Base-by-base conservation (phyloP, 2,329 filamentous ascomycete species). In the Bimuria novae-zelandiae region DNA sequence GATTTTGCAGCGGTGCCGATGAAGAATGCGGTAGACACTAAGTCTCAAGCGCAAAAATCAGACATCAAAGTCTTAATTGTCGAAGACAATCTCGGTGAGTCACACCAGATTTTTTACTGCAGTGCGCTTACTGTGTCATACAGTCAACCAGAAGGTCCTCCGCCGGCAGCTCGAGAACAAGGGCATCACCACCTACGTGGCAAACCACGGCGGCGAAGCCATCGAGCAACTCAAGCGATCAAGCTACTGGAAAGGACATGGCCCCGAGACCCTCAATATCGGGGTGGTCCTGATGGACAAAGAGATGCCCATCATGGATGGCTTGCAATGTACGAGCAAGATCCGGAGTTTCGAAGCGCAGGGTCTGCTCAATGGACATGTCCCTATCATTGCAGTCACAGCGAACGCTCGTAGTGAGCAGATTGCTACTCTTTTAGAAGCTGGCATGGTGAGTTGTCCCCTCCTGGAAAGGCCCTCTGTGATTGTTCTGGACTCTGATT, bases 161-260 rank as follows among this genome's bases (percentile, higher is more conserved):
- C 74, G 77, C 52, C 79, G 79, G 46, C 79, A 81, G 54, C 77
- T 81, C 22, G 72, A 75, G 49, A 80, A 80, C 52, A 67, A 76
- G 3, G 78, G 78, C 45, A 78, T 77, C 43, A 67, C 72, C 33
- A 77, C 78, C 12, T 69, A 74, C 43, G 74, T 80, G 1, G 78
- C 77, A 11, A 80, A 80, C 54, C 79, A 80, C 57, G 77, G 79
- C 49, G 79, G 77, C 22, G 78, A 81, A 62, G 76, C 76, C 5
- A 69, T 80, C 3, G 77, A 79, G 23, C 64, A 68, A 12, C 68
- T 81, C 12, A 75, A 72, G 51, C 65, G 73, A 36, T 77, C 75
- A 1, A 74, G 69, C 1, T 80, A 76, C 57, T 79, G 75, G 71
- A 64, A 68, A 21, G 68, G 66, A 12, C 64, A 65, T 16, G 56